These are phyloP conservation scores for Neoarthrinium moseri DNA, from an alignment of 2,329 filamentous ascomycete genomes.

Conservation along the genomic window DNA sequence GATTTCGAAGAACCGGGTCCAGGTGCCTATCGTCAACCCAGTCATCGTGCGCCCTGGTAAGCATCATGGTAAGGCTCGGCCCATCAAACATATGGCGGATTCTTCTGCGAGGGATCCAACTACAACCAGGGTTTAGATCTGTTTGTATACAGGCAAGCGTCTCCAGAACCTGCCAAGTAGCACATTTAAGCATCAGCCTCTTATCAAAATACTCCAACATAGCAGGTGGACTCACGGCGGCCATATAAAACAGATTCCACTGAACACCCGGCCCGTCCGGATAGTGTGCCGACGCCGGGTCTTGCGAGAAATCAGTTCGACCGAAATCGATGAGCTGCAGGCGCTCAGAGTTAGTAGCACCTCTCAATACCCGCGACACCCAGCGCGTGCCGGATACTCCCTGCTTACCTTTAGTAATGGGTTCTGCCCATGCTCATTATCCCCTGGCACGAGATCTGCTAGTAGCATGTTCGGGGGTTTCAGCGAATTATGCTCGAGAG, in stretches of 20 bases:
- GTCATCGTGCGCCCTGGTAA: no score
- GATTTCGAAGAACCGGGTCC: no score
- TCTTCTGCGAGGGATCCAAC: no score
- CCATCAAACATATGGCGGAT: no score
- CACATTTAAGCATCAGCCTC: no score
- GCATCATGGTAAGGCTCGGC: no score
- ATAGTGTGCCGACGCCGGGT: background rate
- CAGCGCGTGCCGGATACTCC: background rate
- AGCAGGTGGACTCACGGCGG: background rate
- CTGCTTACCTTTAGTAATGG: background rate
- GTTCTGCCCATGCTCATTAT: background rate
- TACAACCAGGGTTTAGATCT: no score
- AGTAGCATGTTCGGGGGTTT: background rate
- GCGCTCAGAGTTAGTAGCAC: background rate
- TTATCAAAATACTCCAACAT: no score
- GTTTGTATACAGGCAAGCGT: no score
- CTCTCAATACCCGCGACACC: no score
- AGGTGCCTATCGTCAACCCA: no score
- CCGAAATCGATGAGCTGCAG: conserved; percentile 1
- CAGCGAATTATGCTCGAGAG: background rate
- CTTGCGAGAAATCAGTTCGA: background rate
- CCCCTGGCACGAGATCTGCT: background rate
- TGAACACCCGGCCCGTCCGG: background rate
- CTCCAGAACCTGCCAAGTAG: no score
- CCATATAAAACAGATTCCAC: background rate